Base-by-base conservation (phyloP, 2,329 filamentous ascomycete species). In the Ceratocystis variospora region DNA sequence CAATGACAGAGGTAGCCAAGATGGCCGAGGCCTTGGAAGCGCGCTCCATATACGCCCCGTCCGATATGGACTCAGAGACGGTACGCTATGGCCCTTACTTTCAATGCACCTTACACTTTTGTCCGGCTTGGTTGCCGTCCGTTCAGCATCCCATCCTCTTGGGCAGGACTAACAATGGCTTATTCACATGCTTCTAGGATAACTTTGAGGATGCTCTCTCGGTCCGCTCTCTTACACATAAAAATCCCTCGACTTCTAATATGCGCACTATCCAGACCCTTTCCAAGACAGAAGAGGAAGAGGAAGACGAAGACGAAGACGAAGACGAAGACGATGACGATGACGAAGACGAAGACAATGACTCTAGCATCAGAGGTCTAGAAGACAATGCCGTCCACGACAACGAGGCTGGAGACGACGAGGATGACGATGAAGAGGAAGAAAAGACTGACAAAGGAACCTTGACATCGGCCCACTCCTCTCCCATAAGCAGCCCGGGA, bases 151-250 rank as follows among this genome's bases (percentile, higher is more conserved):
- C 12, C 55, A 2, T n/a, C n/a, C 46, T 53, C 66, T 37, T 15
- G 37, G 37, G 37, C 48, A 2, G 15, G n/a, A 37, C 66, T 68
- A 64, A 68, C 57, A 19, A 46, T 59, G 22, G 41, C 46, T 33
- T 65, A 5, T 41, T 41, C 37, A 41, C 12, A 15, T 41, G 37
- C 50, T 61, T 68, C 63, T 70, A 90, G 87, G 87, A 92, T 72
- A 83, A 83, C 17, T 96, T 95, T 72, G 90, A 96, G 77, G 90
- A 96, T 79, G 90, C 89, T 66, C 75, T 83, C 80, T 68, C 76
- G 79, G 59, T 86, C 84, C 44, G 78, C 83, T 64, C 83, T 87
- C 68, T 90, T 87, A 31, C 76, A 90, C 69, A 85, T 61, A 44
- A 57, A 55, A 33, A 57, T 44, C 22, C 45, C 12, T 53, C 64